Percentiles rank a stretch among this genome's conserved stretches.
Conservation (phyloP, 2,329 filamentous ascomycete species). For the Botryotinia convoluta region DNA sequence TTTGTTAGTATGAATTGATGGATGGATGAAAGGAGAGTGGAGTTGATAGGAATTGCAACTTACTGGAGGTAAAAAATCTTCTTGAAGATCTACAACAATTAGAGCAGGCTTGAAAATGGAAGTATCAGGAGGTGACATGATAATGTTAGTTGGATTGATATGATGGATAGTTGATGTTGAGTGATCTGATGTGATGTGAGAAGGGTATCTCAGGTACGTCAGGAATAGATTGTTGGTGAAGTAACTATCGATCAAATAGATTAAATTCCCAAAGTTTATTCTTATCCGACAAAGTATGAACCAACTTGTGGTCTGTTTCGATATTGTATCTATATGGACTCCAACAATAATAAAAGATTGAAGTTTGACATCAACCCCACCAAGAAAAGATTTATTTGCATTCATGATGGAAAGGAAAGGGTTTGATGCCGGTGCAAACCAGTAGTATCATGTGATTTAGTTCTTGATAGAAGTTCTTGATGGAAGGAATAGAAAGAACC, state of each 20-base stretch:
- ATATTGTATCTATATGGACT: not conserved
- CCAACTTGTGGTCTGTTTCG: conserved; percentile 6
- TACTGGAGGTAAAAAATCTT: conserved; percentile 92
- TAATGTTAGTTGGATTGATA: not conserved
- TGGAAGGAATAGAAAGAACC: not conserved
- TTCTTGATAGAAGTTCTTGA: not conserved
- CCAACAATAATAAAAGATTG: not conserved
- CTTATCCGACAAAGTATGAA: not conserved
- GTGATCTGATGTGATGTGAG: not conserved
- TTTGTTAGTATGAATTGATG: not conserved
- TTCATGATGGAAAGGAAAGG: not conserved
- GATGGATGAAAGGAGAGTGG: not conserved
- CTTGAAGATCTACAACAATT: conserved; percentile 83
- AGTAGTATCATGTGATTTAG: not conserved
- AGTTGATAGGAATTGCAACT: conserved; percentile 39
- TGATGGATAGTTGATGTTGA: not conserved
- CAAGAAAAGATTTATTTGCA: not conserved
- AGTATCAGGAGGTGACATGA: conserved; percentile 4
- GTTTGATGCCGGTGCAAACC: not conserved
- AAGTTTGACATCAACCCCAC: not conserved
- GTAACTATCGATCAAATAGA: not conserved
- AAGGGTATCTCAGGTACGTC: not conserved
- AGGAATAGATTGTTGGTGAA: conserved; percentile 1
- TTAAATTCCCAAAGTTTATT: not conserved
- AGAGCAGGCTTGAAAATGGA: conserved; percentile 51